Evolutionary conservation across 805 yeast genomes (phyloP), one percentile per base, ranked within the genome.

Genomic region (Kuraishia piskuri): DNA sequence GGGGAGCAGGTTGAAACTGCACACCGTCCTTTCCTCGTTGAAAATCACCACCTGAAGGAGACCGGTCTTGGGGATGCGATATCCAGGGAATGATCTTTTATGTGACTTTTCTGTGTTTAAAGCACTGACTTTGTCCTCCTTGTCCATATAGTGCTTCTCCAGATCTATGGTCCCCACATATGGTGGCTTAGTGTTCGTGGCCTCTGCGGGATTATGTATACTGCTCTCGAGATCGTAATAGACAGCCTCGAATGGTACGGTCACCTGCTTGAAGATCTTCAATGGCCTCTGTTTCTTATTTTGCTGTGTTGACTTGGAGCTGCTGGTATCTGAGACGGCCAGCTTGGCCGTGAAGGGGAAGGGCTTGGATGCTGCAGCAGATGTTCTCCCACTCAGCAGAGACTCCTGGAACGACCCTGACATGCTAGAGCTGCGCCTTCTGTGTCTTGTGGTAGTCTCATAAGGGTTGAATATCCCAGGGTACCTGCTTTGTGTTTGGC

Each of bases 131-230:
- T 7, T 46, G 49, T 8, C 26, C 47, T 63, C 68, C 36, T 56
- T 51, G 2, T 58, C 53, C 17, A 65, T 56, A 53, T 59, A 66
- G 48, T 58, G 54, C 22, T 55, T 58, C 37, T 63, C 67, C 31
- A 68, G 31, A 51, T 66, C 66, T 8, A 68, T 57, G 7, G 60
- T 62, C 1, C 68, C 67, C 40, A 68, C 68, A 54, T 68, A 69
- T 1, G 72, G 72, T 3, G 56, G 56, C 31, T 57, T 56, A 17
- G 46, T 23, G 17, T 44, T 31, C 9, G 22, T 12, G n/a, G 26
- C 48, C 22, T 45, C 49, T 10, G 19, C 48, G 2, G 22, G 22
- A 25, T 46, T 25, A 36, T 14, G 40, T 12, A 22, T 25, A 31
- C 4, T 31, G 40, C 40, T 31, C 20, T 50, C 53, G 61, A 59